A percentile compares a stretch with the other conserved stretches of the same genome.
Evolutionary conservation across 192 early-diverging fungal genomes (phyloP).

Genomic region (Linnemannia zychae): DNA sequence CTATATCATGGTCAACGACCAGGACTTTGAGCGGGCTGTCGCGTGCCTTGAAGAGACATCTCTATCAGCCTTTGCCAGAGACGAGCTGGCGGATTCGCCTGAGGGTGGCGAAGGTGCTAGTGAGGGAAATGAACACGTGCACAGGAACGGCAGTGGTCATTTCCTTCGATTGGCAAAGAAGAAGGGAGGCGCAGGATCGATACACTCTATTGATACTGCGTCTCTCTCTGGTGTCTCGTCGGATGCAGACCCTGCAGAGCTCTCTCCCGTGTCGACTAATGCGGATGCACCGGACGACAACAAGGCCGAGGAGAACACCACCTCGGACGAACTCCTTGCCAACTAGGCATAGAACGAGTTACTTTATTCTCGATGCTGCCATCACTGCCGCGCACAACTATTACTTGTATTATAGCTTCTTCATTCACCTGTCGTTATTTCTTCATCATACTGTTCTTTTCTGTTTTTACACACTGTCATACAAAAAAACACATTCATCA

Average conservation of each 20-base stretch:
- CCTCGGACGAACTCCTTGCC: background rate
- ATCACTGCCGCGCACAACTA: no score
- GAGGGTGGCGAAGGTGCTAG: background rate
- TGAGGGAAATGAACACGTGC: background rate
- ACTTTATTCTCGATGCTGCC: no score
- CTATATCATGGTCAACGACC: conserved; percentile 53
- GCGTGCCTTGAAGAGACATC: conserved; percentile 30
- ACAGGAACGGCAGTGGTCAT: background rate
- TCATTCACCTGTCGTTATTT: background rate
- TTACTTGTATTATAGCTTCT: background rate
- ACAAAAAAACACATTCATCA: no score
- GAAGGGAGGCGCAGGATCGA: conserved; percentile 13
- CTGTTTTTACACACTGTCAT: background rate
- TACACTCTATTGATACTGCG: conserved; percentile 30
- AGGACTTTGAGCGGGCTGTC: conserved; percentile 47
- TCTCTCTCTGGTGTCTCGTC: conserved; percentile 24
- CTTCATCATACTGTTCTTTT: background rate
- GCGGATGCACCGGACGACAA: conserved; percentile 2
- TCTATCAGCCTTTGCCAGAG: background rate
- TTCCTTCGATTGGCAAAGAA: conserved; percentile 2
- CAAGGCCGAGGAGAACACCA: background rate
- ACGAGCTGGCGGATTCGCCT: background rate
- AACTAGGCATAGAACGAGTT: background rate
- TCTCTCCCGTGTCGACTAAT: conserved; percentile 35
- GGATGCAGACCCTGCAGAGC: conserved; percentile 14